Conservation (phyloP, 2,329 filamentous ascomycete species). For the Botrytis elliptica region DNA sequence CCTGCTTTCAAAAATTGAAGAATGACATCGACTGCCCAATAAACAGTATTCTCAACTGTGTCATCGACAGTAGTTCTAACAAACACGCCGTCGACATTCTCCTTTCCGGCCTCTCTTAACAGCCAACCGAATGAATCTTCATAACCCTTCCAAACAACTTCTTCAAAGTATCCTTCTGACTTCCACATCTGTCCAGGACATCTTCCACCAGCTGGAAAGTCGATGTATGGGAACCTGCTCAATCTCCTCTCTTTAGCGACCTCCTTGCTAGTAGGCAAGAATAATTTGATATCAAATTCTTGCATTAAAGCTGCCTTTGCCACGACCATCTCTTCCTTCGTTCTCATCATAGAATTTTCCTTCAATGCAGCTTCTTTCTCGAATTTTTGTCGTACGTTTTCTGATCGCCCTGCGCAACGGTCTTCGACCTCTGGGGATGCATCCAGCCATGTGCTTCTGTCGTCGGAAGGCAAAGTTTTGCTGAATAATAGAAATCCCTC, state of each 20-base stretch:
- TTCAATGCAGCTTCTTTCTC: not conserved
- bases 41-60: slow-evolving; percentile 25
- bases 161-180: slow-evolving; percentile 36
- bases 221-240: slow-evolving; percentile 23
- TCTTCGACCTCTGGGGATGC: not conserved
- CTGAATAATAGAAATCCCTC: slow-evolving; percentile 19
- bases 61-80: slow-evolving; percentile 20
- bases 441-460: not conserved
- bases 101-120: slow-evolving; percentile 7
- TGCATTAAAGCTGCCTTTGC: slow-evolving; percentile 16
- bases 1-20: not conserved
- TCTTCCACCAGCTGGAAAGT: slow-evolving; percentile 24
- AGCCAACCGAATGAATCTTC: slow-evolving; percentile 27
- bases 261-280: slow-evolving; percentile 25
- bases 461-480: not conserved
- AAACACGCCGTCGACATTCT: slow-evolving; percentile 19
- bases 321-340: not conserved
- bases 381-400: not conserved
- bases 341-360: not conserved
- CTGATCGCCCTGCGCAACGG: not conserved
- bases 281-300: slow-evolving; percentile 31
- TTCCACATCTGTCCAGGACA: slow-evolving; percentile 36
- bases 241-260: slow-evolving; percentile 27
- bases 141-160: slow-evolving; percentile 32
- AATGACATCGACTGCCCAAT: slow-evolving; percentile 27